A percentile compares a stretch with the other conserved stretches of the same genome.
phyloP scores from a whole-genome alignment of 441 rosid genomes.

The Erysimum pusillum region DNA sequence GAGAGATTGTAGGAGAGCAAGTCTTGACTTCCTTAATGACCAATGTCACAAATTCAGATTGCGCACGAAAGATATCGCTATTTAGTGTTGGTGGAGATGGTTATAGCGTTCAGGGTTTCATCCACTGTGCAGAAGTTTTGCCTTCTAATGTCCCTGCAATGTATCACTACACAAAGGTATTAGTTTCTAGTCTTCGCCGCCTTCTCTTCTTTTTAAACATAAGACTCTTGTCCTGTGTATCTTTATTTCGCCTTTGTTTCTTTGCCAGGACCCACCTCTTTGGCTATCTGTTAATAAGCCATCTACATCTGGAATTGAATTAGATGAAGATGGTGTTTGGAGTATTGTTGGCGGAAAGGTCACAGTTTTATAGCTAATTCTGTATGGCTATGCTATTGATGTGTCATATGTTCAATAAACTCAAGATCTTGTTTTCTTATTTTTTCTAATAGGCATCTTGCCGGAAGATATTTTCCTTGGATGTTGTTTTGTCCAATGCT shows the following conservation, averaged over 20 bases:
- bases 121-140: conserved; percentile 58
- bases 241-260: conserved; percentile 6
- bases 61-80: conserved; percentile 52
- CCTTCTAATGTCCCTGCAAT: conserved; percentile 51
- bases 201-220: conserved; percentile 2
- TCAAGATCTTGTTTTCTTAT: conserved; percentile 21
- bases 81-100: conserved; percentile 52
- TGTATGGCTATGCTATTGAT: conserved; percentile 13
- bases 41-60: conserved; percentile 42
- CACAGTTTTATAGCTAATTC: conserved; percentile 42
- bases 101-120: conserved; percentile 59
- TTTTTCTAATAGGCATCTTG: conserved; percentile 64
- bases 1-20: conserved; percentile 60
- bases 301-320: conserved; percentile 65
- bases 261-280: conserved; percentile 69
- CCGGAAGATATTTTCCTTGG: conserved; percentile 72
- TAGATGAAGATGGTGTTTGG: conserved; percentile 74
- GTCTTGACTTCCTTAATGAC: conserved; percentile 46
- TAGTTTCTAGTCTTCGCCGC: conserved; percentile 22
- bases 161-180: conserved; percentile 61
- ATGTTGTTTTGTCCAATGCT: conserved; percentile 69
- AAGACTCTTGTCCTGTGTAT: conserved; percentile 18
- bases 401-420: conserved; percentile 8
- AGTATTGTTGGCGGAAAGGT: conserved; percentile 84
- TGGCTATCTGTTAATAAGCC: conserved; percentile 63